phyloP scores from a whole-genome alignment of 139 green algal genomes.

The Closterium sp. region DNA sequence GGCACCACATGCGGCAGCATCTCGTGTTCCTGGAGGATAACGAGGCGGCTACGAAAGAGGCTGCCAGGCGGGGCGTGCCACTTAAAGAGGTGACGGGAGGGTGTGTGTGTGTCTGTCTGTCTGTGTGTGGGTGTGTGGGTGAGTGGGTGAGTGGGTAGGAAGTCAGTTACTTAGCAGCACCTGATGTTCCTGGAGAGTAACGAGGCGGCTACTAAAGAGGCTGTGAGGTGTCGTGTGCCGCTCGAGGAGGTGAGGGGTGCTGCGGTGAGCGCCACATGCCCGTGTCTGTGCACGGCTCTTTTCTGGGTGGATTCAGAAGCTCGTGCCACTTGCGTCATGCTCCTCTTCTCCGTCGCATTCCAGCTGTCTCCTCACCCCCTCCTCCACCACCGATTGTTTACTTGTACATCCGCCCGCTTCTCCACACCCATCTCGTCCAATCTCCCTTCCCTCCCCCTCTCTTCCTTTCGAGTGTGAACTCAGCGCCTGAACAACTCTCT shows the following conservation, averaged over 20 bases:
- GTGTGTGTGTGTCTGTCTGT: too few relatives aligned
- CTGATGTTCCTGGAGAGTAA: too few relatives aligned
- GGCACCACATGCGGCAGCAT: slow-evolving; percentile 46
- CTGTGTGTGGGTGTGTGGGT: too few relatives aligned
- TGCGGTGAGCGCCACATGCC: too few relatives aligned
- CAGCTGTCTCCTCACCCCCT: background rate
- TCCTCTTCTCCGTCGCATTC: background rate
- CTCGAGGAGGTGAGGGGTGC: too few relatives aligned
- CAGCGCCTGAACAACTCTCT: background rate
- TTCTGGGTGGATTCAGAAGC: background rate
- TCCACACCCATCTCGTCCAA: background rate
- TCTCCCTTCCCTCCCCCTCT: background rate
- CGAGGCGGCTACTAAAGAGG: too few relatives aligned
- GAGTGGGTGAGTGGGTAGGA: too few relatives aligned
- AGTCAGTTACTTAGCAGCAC: too few relatives aligned
- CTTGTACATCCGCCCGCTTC: background rate
- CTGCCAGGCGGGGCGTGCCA: background rate
- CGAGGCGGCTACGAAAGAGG: background rate
- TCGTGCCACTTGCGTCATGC: too few relatives aligned
- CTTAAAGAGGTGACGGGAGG: slow-evolving; percentile 14
- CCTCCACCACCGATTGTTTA: background rate
- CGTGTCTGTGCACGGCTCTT: too few relatives aligned
- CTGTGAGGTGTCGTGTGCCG: too few relatives aligned
- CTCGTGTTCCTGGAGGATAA: slow-evolving; percentile 26
- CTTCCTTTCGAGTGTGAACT: too few relatives aligned